Percentiles rank a stretch among this genome's conserved stretches.
phyloP scores from a whole-genome alignment of 345 rosid species.

The Litchi chinensis region DNA sequence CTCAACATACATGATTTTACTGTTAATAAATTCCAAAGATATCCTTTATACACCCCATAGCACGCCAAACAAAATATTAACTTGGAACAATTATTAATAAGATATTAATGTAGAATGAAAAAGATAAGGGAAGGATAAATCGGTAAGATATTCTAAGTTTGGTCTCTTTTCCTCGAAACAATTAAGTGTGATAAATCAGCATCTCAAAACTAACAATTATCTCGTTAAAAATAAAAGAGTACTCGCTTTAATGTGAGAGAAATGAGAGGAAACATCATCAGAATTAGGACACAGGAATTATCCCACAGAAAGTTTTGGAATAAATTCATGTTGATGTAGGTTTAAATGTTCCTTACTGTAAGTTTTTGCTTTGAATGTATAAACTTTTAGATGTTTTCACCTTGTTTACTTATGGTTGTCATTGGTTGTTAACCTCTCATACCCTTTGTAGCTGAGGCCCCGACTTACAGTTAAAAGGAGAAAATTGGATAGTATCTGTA shows the following conservation, averaged over 20 bases:
- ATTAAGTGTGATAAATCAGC: background rate
- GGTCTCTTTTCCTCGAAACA: background rate
- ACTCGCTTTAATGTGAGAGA: too few relatives aligned
- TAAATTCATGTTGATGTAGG: background rate
- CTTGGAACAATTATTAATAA: too few relatives aligned
- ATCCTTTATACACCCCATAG: too few relatives aligned
- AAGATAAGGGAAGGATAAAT: background rate
- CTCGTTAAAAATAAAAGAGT: too few relatives aligned
- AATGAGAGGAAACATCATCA: too few relatives aligned
- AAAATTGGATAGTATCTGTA: constrained; percentile 30
- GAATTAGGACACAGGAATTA: too few relatives aligned
- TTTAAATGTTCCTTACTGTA: background rate
- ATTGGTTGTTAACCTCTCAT: constrained; percentile 20
- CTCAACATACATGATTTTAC: too few relatives aligned
- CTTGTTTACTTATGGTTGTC: background rate
- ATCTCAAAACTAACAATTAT: background rate
- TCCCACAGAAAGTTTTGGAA: too few relatives aligned
- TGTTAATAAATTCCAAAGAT: too few relatives aligned
- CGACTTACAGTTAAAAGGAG: constrained; percentile 41
- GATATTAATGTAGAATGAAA: too few relatives aligned
- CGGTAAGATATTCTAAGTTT: background rate
- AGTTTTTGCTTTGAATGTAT: background rate
- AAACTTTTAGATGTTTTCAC: background rate
- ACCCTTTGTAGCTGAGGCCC: constrained; percentile 57
- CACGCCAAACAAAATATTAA: too few relatives aligned